Base-by-base conservation (phyloP, 2,329 filamentous ascomycete genomes). In the Colletotrichum coccodes region DNA sequence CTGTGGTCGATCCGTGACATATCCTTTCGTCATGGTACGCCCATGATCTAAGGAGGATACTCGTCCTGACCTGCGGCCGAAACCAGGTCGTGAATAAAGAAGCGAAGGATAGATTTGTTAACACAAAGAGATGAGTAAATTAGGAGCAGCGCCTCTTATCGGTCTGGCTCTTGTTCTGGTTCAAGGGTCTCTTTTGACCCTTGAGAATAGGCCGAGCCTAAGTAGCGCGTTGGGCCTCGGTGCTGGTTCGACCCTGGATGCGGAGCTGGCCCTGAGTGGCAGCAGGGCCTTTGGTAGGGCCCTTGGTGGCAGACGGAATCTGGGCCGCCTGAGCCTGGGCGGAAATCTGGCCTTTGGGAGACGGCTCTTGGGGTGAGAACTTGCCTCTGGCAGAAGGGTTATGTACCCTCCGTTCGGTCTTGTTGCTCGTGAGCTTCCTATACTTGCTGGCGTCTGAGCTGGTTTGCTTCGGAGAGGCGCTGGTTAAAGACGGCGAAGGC, bases 81-180 rank as follows among this genome's bases (percentile, higher is more conserved):
- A 40, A 54, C 47, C 66, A 53, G 32, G 34, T 38, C 47, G 23
- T 28, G 34, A 14, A 50, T 47, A 30, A 28, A 14, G 47, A 50
- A 56, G 18, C 46, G 32, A 46, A 56, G 18, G 40, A 7, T 23
- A 30, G 26, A 54, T 16, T 53, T 7, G n/a, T 40, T n/a, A 32
- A 64, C 46, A 54, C 26, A 66, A 54, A 49, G 42, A 42, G 46
- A 53, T 40, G 16, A 34, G 4, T 18, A 42, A 32, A 42, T 66
- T 21, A 54, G 28, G 49, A 66, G 34, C 47, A 23, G 42, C 56
- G 49, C 49, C 50, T 30, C n/a, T 69, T 67, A 44, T 23, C 28
- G 11, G 26, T 8, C 16, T 49, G 32, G 9, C 36, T 26, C 7
- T 56, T 42, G 40, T 18, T 53, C 26, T 49, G 54, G 26, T 61